phyloP scores from a whole-genome alignment of 2,329 filamentous ascomycete species.

The Aspergillus aculeatinus region DNA sequence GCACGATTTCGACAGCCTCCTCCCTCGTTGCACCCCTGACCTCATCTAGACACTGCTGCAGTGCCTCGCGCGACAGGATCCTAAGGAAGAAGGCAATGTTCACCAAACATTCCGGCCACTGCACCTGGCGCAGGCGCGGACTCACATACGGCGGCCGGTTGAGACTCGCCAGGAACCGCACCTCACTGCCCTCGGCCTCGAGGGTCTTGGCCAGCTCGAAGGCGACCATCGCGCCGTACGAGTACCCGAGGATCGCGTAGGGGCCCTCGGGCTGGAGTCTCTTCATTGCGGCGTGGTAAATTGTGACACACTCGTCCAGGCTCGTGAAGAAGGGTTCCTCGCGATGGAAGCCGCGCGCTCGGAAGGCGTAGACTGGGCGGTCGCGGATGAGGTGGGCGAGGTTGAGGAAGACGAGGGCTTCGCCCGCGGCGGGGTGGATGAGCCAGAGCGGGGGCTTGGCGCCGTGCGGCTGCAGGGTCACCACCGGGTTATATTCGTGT shows the following conservation, averaged over 20 bases:
- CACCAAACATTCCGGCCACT: constrained; percentile 41
- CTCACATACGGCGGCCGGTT: constrained; percentile 54
- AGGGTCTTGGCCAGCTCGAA: constrained; percentile 53
- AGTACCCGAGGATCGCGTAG: constrained; percentile 54
- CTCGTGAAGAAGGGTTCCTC: constrained; percentile 38
- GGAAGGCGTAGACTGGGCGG: constrained; percentile 17
- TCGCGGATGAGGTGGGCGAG: constrained; percentile 22
- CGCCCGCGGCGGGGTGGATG: constrained; percentile 41
- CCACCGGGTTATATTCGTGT: constrained; percentile 36
- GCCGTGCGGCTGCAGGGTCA: constrained; percentile 28
- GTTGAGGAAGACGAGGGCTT: constrained; percentile 40
- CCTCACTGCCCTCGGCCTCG: constrained; percentile 37
- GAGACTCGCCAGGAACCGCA: constrained; percentile 47
- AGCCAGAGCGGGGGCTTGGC: constrained; percentile 35
- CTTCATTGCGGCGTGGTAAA: constrained; percentile 46
- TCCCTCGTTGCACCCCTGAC: constrained; percentile 21
- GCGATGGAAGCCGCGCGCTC: constrained; percentile 18
- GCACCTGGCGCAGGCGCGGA: constrained; percentile 40
- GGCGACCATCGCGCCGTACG: constrained; percentile 50
- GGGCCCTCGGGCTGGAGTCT: constrained; percentile 49
- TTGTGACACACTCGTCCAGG: constrained; percentile 42
- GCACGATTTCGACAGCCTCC: constrained; percentile 12
- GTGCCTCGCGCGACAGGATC: constrained; percentile 27
- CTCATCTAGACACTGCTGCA: constrained; percentile 5
- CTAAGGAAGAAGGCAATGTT: constrained; percentile 45